Base-by-base conservation (phyloP, 306 rosid genomes). In the Adenanthera pavonina region DNA sequence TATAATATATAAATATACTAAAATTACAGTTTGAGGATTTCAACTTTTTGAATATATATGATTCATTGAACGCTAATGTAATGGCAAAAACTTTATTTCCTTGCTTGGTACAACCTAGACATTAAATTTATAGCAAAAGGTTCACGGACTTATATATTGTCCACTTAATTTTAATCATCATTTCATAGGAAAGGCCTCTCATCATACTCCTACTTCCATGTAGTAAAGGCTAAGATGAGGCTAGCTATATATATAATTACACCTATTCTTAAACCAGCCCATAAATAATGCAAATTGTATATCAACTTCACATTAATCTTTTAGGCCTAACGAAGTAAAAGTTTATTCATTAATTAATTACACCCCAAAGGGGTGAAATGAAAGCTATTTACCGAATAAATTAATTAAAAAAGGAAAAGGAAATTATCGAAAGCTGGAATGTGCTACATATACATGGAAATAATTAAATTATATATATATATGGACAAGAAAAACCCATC, bases 151-250 rank as follows among this genome's bases (percentile, higher is more conserved):
- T 59, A 1, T 43, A 8, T 25, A 15, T 44, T 57, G 54, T 75
- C 69, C 69, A 57, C 53, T 57, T 57, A 41, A 3, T 41, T 41
- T 41, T 41, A 10, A 43, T 68, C 47, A 57, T 57, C 41, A 40
- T 75, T 74, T 75, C 54, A 64, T 35, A 74, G 79, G 69, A 64
- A 53, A 74, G 74, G 44, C n/a, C 30, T 68, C 81, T 78, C 81
- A 71, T 52, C 66, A 65, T 16, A 2, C 30, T 3, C 66, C 81
- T 78, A 78, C 25, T 66, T 38, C 7, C 6, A 76, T 47, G 19
- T 14, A 15, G 46, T 34, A 14, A 35, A 47, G 44, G 15, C 54
- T 34, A 69, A 2, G 53, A 12, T 48, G 38, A 59, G 65, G 33
- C 34, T 52, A 52, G 19, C 2, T 60, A 25, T 3, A 60, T 3